These are phyloP conservation scores for Calonectria hawksworthii DNA, from an alignment of 2,329 filamentous ascomycete genomes.

Conservation along the genomic window DNA sequence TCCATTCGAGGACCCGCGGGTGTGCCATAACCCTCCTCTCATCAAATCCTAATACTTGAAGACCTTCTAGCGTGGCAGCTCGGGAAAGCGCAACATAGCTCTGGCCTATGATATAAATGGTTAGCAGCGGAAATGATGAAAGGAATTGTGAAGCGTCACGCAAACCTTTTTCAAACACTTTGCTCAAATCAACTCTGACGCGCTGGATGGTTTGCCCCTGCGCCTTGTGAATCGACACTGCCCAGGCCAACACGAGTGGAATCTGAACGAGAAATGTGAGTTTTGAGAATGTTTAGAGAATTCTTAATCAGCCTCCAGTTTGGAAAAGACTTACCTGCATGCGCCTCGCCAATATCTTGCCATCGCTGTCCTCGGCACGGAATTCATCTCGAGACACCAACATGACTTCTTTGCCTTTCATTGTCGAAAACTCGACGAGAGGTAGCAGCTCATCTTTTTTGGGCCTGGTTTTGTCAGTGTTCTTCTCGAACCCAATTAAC, in stretches of 20 bases:
- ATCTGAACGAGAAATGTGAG: background rate
- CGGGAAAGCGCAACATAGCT: background rate
- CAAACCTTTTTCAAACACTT: background rate
- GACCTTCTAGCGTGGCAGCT: background rate
- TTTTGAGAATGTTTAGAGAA: background rate
- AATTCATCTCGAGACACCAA: background rate
- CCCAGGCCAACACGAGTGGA: background rate
- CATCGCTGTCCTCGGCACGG: background rate
- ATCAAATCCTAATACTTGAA: background rate
- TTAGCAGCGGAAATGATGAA: too few relatives aligned
- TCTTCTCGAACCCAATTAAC: background rate
- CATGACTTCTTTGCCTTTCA: background rate
- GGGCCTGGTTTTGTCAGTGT: background rate
- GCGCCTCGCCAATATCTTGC: background rate
- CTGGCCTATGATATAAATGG: background rate
- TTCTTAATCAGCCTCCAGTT: too few relatives aligned
- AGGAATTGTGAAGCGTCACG: rapidly evolving
- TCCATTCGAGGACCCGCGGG: background rate
- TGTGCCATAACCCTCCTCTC: background rate
- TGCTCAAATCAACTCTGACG: background rate
- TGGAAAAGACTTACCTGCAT: background rate
- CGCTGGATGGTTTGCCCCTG: background rate
- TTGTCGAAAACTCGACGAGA: background rate
- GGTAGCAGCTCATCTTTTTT: background rate
- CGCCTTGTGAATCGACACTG: background rate